Conservation (phyloP, 2,329 filamentous ascomycete species). For the Alternaria longipes region DNA sequence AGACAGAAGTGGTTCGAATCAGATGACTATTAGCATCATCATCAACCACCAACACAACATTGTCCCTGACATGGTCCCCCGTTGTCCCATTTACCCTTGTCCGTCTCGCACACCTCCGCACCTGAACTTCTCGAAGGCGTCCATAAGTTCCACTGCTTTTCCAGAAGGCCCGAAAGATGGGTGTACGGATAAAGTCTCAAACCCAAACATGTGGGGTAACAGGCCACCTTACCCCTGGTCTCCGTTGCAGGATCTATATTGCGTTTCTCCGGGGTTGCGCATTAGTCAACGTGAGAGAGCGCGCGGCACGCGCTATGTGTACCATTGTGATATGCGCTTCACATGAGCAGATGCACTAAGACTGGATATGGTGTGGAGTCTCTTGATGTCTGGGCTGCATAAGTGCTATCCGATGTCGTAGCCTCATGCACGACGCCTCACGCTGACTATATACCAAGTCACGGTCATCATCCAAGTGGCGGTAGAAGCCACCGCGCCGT, state of each 20-base stretch:
- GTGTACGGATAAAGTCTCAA: constrained; percentile 14
- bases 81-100: neutral
- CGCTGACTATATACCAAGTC: neutral
- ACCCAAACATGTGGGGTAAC: constrained; percentile 4
- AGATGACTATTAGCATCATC: neutral
- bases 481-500: constrained; percentile 19
- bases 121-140: constrained; percentile 8
- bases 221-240: constrained; percentile 5
- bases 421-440: neutral
- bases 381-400: neutral
- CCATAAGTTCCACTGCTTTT: constrained; percentile 8
- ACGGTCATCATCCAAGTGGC: neutral
- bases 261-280: constrained; percentile 3
- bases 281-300: neutral
- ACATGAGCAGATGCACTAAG: neutral
- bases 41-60: neutral
- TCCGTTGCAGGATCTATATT: constrained; percentile 15
- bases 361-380: neutral
- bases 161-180: constrained; percentile 16
- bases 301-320: neutral
- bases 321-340: neutral
- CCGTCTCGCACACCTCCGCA: neutral
- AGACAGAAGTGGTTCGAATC: neutral
- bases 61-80: neutral
- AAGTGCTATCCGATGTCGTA: neutral